Percentiles rank a stretch among this genome's conserved stretches.
These are phyloP conservation scores for Boechera stricta DNA, from an alignment of 345 rosid genomes.

Conservation along the genomic window DNA sequence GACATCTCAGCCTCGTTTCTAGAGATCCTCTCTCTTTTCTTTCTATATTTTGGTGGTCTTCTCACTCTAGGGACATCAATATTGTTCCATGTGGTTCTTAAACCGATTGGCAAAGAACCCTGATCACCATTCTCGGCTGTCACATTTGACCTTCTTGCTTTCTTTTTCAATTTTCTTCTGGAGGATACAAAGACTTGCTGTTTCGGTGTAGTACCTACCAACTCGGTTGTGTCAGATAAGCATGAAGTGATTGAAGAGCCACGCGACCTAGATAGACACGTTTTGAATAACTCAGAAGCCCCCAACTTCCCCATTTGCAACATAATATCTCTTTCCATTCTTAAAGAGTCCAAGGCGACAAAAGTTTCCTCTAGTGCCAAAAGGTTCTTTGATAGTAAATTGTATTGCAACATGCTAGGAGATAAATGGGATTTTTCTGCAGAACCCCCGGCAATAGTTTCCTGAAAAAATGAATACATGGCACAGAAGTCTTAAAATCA, in stretches of 20 bases:
- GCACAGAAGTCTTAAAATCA: background rate
- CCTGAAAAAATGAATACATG: conserved; percentile 7
- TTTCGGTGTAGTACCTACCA: conserved; percentile 32
- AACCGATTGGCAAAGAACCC: conserved; percentile 30
- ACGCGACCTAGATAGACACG: conserved; percentile 51
- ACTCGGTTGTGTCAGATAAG: conserved; percentile 45
- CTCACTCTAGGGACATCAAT: conserved; percentile 42
- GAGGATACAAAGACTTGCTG: conserved; percentile 49
- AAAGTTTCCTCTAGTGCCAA: conserved; percentile 65
- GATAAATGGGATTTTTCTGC: conserved; percentile 26
- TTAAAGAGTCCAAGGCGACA: conserved; percentile 51
- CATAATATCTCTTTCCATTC: conserved; percentile 68
- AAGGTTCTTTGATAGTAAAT: conserved; percentile 71
- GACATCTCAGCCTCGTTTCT: conserved; percentile 80
- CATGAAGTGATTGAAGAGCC: conserved; percentile 44
- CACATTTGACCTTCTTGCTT: conserved; percentile 49
- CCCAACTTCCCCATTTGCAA: conserved; percentile 70
- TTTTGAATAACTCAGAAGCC: conserved; percentile 59
- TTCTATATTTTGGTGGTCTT: conserved; percentile 50
- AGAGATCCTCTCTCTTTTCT: conserved; percentile 59
- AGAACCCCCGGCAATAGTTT: conserved; percentile 42
- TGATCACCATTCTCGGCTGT: conserved; percentile 29
- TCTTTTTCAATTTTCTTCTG: conserved; percentile 51
- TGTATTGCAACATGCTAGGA: conserved; percentile 47
- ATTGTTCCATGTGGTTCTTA: conserved; percentile 36